Evolutionary conservation across 176 grass and related monocot genomes (phyloP).

Genomic region (Puya raimondii): DNA sequence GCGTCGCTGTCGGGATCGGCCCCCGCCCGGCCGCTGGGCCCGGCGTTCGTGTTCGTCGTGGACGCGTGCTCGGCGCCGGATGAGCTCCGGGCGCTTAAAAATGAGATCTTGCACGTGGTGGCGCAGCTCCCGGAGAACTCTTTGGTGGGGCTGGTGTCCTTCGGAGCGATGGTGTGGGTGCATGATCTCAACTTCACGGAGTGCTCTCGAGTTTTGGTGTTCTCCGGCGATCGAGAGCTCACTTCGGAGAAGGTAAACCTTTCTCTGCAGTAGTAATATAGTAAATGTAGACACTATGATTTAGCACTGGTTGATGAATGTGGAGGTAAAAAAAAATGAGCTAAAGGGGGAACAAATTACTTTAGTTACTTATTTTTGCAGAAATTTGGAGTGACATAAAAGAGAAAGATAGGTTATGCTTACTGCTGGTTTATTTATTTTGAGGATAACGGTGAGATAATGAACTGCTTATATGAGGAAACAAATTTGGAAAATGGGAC

Average conservation of each 20-base stretch:
- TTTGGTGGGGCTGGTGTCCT: slow-evolving; percentile 64
- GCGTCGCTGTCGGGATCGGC: background rate
- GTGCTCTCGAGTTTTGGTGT: slow-evolving; percentile 57
- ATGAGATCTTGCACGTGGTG: slow-evolving; percentile 57
- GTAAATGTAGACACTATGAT: too few species aligned
- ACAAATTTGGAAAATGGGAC: too few species aligned
- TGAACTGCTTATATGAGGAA: too few species aligned
- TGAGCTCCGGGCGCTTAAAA: slow-evolving; percentile 67
- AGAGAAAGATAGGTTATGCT: background rate
- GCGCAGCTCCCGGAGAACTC: slow-evolving; percentile 65
- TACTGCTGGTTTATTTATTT: too few species aligned
- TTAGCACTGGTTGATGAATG: background rate
- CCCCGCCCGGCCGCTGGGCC: background rate
- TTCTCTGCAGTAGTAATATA: background rate
- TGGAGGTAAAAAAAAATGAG: background rate
- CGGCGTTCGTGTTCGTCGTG: slow-evolving; percentile 61
- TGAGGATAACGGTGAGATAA: too few species aligned
- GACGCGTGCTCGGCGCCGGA: slow-evolving; percentile 41
- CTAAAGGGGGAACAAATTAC: background rate
- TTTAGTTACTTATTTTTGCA: slow-evolving; percentile 5
- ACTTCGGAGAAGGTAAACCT: slow-evolving; percentile 52
- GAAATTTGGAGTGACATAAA: background rate
- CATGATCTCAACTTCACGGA: slow-evolving; percentile 70
- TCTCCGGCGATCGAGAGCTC: slow-evolving; percentile 69
- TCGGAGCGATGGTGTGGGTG: slow-evolving; percentile 70